Base-by-base conservation (phyloP, 257 asterid genomes). In the Solanum boliviense region DNA sequence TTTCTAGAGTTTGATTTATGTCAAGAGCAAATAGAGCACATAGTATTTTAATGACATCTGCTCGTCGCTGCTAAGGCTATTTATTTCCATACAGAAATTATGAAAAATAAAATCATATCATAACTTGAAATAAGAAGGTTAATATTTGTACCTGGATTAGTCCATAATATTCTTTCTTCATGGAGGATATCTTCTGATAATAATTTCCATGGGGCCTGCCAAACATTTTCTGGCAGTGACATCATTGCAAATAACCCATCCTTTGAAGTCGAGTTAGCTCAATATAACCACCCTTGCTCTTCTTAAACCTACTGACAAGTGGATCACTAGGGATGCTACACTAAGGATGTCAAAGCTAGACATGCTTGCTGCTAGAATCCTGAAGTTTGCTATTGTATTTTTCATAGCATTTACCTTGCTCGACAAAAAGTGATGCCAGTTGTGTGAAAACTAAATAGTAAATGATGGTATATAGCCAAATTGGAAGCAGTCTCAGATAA, bases 321-420 rank as follows among this genome's bases (percentile, higher is more conserved):
- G 99, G 98, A 86, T 94, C 94, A 2, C 76, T 68, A 70, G 95
- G 83, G 89, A 62, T 39, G 98, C 99, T 0, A 94, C 98, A n/a
- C 98, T 95, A 65, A 96, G 89, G 87, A 95, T 95, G 90, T 97
- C 98, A 65, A 97, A 97, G 94, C 95, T 94, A 4, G 98, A 97
- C 99, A 97, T 95, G 91, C 98, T 94, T 13, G 99, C 97, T 3
- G 99, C 93, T 0, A 98, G 99, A 90, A 95, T 92, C 29, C 92
- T 86, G 93, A 95, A 95, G 93, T 90, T 91, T 27, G 93, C 92
- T 23, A 95, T 68, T 27, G 73, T 79, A 7, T 97, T 35, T 34
- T 73, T 34, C 82, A 73, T 35, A 20, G 29, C 48, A 35, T 73
- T 35, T 16, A 73, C 82, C 31, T 93, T 95, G 99, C 86, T 95